Conservation (phyloP, 805 yeast species). For the Teunomyces pallodes region DNA sequence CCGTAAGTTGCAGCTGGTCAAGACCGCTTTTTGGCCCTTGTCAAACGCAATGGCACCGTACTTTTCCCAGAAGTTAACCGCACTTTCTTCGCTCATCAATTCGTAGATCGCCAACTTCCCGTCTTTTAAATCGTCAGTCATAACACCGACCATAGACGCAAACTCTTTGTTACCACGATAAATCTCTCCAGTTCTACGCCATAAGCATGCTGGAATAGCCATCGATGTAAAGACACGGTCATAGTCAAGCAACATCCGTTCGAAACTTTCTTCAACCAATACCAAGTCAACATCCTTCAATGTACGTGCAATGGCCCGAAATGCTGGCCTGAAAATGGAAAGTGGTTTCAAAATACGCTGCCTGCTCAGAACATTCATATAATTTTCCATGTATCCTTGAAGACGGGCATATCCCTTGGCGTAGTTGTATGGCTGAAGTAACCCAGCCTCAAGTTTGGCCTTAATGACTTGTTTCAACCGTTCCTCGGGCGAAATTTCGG, state of each 20-base stretch:
- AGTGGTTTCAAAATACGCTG: conserved; percentile 85
- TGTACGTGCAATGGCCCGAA: conserved; percentile 86
- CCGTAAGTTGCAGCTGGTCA: conserved; percentile 85
- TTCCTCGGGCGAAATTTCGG: conserved; percentile 91
- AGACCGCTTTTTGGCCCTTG: conserved; percentile 89
- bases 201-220: conserved; percentile 97
- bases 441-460: conserved; percentile 92
- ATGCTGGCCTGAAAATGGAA: conserved; percentile 85
- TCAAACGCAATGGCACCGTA: conserved; percentile 96
- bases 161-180: conserved; percentile 94
- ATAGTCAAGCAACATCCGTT: conserved; percentile 87
- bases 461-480: conserved; percentile 88
- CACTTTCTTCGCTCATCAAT: conserved; percentile 91
- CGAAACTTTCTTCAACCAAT: conserved; percentile 90
- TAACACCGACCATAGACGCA: conserved; percentile 87
- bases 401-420: conserved; percentile 90
- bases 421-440: conserved; percentile 87
- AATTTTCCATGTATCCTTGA: conserved; percentile 87
- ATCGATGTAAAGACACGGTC: conserved; percentile 94
- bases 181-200: conserved; percentile 97
- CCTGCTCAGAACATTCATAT: conserved; percentile 80
- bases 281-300: conserved; percentile 88
- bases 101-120: conserved; percentile 92
- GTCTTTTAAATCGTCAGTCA: conserved; percentile 86
- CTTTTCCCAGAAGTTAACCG: conserved; percentile 96